Percentiles rank a stretch among this genome's conserved stretches.
Evolutionary conservation across 2,329 filamentous ascomycete genomes (phyloP).

Genomic region (Alternaria tenuissima): DNA sequence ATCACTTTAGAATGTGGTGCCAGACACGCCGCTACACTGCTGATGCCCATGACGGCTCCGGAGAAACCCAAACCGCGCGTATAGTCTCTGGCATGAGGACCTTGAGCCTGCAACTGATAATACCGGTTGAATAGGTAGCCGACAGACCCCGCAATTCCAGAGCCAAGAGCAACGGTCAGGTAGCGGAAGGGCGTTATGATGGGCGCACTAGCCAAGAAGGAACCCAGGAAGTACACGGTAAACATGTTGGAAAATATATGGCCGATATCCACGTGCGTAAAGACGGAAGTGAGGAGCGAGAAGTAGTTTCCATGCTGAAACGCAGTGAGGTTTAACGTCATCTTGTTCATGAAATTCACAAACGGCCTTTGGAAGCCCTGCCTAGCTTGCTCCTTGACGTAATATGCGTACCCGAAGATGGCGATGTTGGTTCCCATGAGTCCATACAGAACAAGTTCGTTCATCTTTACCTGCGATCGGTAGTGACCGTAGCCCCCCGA

Average conservation of each 20-base stretch:
- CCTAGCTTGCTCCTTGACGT: slow-evolving; percentile 36
- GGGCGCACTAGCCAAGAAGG: slow-evolving; percentile 41
- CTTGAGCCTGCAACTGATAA: slow-evolving; percentile 7
- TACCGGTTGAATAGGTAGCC: slow-evolving; percentile 26
- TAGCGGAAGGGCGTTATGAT: slow-evolving; percentile 39
- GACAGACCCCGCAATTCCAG: slow-evolving; percentile 35
- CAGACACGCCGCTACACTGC: slow-evolving; percentile 51
- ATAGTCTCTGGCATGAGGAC: slow-evolving; percentile 8
- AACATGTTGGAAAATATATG: slow-evolving; percentile 57
- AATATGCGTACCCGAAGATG: slow-evolving; percentile 51
- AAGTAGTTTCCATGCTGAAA: slow-evolving; percentile 44
- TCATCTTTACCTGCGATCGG: slow-evolving; percentile 13
- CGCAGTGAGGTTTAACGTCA: slow-evolving; percentile 44
- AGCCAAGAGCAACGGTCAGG: slow-evolving; percentile 41
- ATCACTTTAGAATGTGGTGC: slow-evolving; percentile 44
- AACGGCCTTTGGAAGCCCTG: slow-evolving; percentile 26
- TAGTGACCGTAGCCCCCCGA: slow-evolving; percentile 3
- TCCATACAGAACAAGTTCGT: slow-evolving; percentile 41
- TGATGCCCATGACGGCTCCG: slow-evolving; percentile 54
- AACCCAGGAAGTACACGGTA: slow-evolving; percentile 50
- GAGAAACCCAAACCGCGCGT: slow-evolving; percentile 45
- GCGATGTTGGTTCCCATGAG: slow-evolving; percentile 53
- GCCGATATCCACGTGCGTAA: slow-evolving; percentile 47
- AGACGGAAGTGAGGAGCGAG: slow-evolving; percentile 51
- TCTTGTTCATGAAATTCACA: slow-evolving; percentile 38